Percentiles rank a stretch among this genome's conserved stretches.
Evolutionary conservation across 2,329 filamentous ascomycete species (phyloP).

Genomic region (Exutisphaerella laricina): DNA sequence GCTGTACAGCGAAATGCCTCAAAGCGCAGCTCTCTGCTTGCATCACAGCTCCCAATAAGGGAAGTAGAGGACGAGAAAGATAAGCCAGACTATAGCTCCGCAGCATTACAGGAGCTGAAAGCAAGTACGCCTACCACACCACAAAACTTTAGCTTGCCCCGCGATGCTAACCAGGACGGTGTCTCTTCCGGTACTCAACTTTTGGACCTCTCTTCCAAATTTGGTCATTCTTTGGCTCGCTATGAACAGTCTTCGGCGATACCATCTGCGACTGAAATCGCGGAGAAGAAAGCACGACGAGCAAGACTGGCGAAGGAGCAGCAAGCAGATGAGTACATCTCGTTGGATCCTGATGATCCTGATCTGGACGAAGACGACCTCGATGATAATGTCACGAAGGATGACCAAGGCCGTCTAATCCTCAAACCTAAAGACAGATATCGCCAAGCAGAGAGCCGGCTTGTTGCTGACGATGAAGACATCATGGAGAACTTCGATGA

Average conservation of each 20-base stretch:
- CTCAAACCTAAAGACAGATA: slow-evolving; percentile 56
- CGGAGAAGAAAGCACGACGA: slow-evolving; percentile 82
- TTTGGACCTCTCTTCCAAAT: slow-evolving; percentile 47
- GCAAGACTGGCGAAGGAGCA: slow-evolving; percentile 72
- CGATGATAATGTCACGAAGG: slow-evolving; percentile 35
- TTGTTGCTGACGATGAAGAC: slow-evolving; percentile 84
- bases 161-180: slow-evolving; percentile 35
- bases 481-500: slow-evolving; percentile 90
- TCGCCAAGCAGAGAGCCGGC: slow-evolving; percentile 54
- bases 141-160: slow-evolving; percentile 47
- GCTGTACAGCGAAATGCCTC: slow-evolving; percentile 63
- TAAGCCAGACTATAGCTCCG: slow-evolving; percentile 75
- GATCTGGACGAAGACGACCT: slow-evolving; percentile 38
- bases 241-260: slow-evolving; percentile 48
- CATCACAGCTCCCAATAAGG: slow-evolving; percentile 44
- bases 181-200: slow-evolving; percentile 43
- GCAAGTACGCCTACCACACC: slow-evolving; percentile 81
- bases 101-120: slow-evolving; percentile 79
- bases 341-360: slow-evolving; percentile 56
- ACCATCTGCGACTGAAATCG: slow-evolving; percentile 77
- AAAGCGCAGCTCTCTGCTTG: slow-evolving; percentile 45
- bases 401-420: slow-evolving; percentile 42
- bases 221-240: slow-evolving; percentile 48
- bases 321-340: slow-evolving; percentile 53
- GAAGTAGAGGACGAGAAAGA: slow-evolving; percentile 57